phyloP scores from a whole-genome alignment of 768 basidiomycete genomes.

The Cantharellus anzutake region DNA sequence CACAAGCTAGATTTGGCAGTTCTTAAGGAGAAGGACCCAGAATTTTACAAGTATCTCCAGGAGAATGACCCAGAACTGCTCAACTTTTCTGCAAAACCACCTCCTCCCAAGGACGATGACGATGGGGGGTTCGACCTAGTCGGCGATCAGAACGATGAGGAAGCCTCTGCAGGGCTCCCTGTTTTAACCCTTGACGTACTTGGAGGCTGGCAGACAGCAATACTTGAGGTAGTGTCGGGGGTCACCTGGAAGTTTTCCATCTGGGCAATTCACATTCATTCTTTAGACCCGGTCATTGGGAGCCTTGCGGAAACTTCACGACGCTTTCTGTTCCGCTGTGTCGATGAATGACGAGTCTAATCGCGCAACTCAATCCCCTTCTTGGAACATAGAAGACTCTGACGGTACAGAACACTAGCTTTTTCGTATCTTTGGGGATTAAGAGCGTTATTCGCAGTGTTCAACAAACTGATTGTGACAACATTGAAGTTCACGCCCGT shows the following conservation, averaged over 20 bases:
- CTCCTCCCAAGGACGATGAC: conserved; percentile 13
- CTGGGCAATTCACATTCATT: background rate
- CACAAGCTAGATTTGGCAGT: conserved; percentile 74
- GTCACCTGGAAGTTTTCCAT: background rate
- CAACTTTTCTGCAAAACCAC: conserved; percentile 37
- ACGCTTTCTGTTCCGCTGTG: conserved; percentile 82
- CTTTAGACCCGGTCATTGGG: conserved; percentile 66
- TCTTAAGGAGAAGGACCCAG: conserved; percentile 92
- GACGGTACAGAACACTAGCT: conserved; percentile 28
- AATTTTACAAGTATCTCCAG: conserved; percentile 94
- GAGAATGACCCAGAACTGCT: conserved; percentile 90
- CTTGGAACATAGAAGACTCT: conserved; percentile 74
- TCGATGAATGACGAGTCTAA: conserved; percentile 77
- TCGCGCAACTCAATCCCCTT: conserved; percentile 27
- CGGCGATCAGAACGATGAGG: conserved; percentile 25
- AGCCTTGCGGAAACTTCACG: conserved; percentile 60
- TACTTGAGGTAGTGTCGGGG: conserved; percentile 43
- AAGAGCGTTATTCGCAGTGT: conserved; percentile 34
- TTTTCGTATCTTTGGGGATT: background rate
- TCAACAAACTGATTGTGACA: conserved; percentile 79
- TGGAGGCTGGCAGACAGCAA: conserved; percentile 69
- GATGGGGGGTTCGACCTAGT: conserved; percentile 24
- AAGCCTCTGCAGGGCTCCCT: conserved; percentile 21
- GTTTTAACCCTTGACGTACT: conserved; percentile 52
- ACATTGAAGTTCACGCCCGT: conserved; percentile 81